A percentile compares a stretch with the other conserved stretches of the same genome.
These are phyloP conservation scores for Clarireedia monteithiana DNA, from an alignment of 2,329 filamentous ascomycete genomes.

Conservation along the genomic window DNA sequence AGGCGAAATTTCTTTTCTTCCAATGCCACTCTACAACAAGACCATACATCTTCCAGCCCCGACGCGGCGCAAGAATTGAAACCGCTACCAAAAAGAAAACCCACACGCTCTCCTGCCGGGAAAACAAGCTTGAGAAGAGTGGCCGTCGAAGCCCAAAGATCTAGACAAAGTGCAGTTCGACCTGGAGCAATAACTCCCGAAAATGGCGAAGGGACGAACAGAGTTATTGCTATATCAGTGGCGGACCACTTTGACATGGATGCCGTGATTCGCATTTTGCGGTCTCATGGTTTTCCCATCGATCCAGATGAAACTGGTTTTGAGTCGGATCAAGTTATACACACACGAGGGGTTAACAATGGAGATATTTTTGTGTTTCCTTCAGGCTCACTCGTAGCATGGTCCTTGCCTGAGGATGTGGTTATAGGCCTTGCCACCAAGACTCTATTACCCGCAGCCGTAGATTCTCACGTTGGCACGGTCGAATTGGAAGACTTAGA, in stretches of 20 bases:
- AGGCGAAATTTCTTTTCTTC: conserved; percentile 61
- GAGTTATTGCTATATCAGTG: conserved; percentile 52
- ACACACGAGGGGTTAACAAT: conserved; percentile 51
- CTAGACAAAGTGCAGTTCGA: conserved; percentile 31
- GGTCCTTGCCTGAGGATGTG: conserved; percentile 74
- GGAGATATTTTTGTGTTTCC: conserved; percentile 96
- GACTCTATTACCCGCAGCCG: conserved; percentile 67
- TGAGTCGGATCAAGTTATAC: conserved; percentile 54
- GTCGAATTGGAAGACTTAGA: conserved; percentile 87
- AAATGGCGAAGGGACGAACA: conserved; percentile 32
- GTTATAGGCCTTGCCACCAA: conserved; percentile 62
- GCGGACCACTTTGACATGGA: conserved; percentile 59
- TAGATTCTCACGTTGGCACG: conserved; percentile 61
- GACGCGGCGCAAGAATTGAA: background rate
- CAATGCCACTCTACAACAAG: conserved; percentile 44
- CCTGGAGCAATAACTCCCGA: conserved; percentile 13
- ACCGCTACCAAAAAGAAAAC: conserved; percentile 34
- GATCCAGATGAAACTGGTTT: conserved; percentile 56
- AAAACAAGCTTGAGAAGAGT: conserved; percentile 78
- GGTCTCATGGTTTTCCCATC: conserved; percentile 51
- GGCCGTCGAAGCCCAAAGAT: conserved; percentile 75
- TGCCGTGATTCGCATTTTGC: conserved; percentile 47
- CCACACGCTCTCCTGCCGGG: conserved; percentile 41
- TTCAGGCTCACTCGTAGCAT: conserved; percentile 86
- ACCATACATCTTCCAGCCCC: conserved; percentile 1